Conservation (phyloP, 2,329 filamentous ascomycete species). For the Ceratocystis papillata region DNA sequence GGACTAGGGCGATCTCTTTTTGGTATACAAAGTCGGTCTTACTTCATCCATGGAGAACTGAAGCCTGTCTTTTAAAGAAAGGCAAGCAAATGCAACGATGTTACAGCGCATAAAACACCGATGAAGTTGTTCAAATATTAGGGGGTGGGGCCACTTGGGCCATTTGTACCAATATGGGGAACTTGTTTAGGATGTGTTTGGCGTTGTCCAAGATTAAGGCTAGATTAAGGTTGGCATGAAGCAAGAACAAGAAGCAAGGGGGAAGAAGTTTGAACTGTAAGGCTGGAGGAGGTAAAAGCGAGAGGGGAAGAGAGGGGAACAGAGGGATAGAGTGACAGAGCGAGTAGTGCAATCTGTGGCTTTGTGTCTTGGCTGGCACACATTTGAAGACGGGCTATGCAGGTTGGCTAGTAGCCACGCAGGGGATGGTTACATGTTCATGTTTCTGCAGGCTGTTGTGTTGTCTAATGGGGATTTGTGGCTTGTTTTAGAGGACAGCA, state of each 20-base stretch:
- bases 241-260: conserved; percentile 8
- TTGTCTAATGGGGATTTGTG: neutral
- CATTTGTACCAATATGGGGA: neutral
- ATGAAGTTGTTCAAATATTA: neutral
- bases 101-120: neutral
- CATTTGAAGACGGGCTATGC: neutral
- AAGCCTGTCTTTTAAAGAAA: no score
- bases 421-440: neutral
- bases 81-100: neutral
- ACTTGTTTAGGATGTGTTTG: conserved; percentile 9
- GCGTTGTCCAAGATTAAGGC: conserved; percentile 6
- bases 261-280: neutral
- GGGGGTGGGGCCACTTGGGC: neutral
- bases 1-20: no score
- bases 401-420: neutral
- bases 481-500: no score
- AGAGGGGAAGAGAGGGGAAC: conserved; percentile 1
- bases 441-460: neutral
- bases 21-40: no score
- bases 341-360: neutral
- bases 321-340: neutral
- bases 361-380: conserved; percentile 1
- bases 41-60: no score
- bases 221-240: conserved; percentile 13
- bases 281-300: neutral